Evolutionary conservation across 495 filamentous ascomycete species (phyloP).

Genomic region (Lophiostoma macrostomum): DNA sequence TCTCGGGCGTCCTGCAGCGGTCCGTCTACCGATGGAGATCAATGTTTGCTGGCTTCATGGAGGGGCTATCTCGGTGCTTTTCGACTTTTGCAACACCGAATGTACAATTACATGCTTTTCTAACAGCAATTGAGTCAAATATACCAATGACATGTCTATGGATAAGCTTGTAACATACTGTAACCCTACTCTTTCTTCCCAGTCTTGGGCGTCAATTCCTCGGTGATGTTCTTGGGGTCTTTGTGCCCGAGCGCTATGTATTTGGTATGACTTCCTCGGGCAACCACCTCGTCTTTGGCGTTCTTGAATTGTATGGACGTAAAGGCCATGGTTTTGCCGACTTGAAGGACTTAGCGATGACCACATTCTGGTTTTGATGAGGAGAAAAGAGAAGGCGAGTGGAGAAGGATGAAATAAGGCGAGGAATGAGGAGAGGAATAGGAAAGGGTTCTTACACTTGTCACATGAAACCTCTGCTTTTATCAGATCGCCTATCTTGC

Average conservation of each 20-base stretch:
- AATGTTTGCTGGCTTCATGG: no score
- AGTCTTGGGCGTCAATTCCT: conserved; percentile 35
- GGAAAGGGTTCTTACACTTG: conserved; percentile 62
- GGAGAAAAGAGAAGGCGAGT: neutral
- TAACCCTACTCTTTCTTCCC: conserved; percentile 19
- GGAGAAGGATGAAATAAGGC: no score
- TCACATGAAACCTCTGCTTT: conserved; percentile 74
- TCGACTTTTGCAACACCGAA: no score
- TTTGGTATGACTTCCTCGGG: conserved; percentile 95
- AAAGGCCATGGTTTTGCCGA: conserved; percentile 89
- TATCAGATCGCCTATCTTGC: conserved; percentile 75
- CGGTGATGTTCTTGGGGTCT: conserved; percentile 42
- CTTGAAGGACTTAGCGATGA: no score
- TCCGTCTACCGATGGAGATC: no score
- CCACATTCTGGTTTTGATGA: neutral
- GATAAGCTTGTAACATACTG: neutral
- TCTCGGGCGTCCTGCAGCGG: no score
- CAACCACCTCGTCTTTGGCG: conserved; percentile 70
- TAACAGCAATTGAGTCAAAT: no score
- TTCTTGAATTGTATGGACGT: conserved; percentile 81
- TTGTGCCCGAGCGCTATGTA: conserved; percentile 44
- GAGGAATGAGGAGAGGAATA: neutral
- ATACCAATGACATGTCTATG: neutral
- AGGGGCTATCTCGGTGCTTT: no score
- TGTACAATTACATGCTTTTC: no score